Base-by-base conservation (phyloP, 192 early-diverging fungal genomes). In the Umbelopsis ramanniana region DNA sequence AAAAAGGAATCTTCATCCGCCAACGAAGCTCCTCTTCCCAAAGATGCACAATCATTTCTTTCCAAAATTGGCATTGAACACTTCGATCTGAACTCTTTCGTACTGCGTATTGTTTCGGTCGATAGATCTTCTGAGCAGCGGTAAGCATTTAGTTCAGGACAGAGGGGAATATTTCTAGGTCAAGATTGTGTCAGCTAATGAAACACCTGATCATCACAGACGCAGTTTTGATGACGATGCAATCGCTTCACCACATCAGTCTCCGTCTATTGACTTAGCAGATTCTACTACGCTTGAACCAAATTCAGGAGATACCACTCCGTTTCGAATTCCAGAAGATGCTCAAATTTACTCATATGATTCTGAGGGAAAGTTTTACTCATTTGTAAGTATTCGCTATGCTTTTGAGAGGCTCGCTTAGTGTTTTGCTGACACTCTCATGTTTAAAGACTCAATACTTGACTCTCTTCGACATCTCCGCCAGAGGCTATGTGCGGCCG, bases 381-480 rank as follows among this genome's bases (percentile, higher is more conserved):
- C 82, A 54, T 86, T 82, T 76, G 85, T 86, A 81, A 79, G 80
- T 72, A 29, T 40, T 37, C 23, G 21, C 11, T 46, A 50, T 19
- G 72, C 40, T 54, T 57, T 67, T n/a, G 50, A 67, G 46, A 0
- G 40, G 8, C 8, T 52, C 14, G 45, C 15, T 23, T 48, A 37
- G 10, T 9, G 7, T 37, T 71, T 47, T 19, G 15, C 26, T 78
- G 12, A 54, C 22, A 8, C 12, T 7, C n/a, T 54, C 2, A 22
- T 12, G 29, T 26, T 9, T 54, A 5, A 8, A 86, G 85, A 79
- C 81, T 3, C 85, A 86, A 33, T 82, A 86, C 40, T 74, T 86
- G 35, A 86, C 85, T 0, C 63, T 86, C 14, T 86, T 86, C 71
- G 85, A 86, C 53, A 86, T 86, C 54, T 80, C 81, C 46, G 85